Percentiles rank a stretch among this genome's conserved stretches.
Evolutionary conservation across 2,329 filamentous ascomycete species (phyloP).

Genomic region (Alternaria ventricosa): DNA sequence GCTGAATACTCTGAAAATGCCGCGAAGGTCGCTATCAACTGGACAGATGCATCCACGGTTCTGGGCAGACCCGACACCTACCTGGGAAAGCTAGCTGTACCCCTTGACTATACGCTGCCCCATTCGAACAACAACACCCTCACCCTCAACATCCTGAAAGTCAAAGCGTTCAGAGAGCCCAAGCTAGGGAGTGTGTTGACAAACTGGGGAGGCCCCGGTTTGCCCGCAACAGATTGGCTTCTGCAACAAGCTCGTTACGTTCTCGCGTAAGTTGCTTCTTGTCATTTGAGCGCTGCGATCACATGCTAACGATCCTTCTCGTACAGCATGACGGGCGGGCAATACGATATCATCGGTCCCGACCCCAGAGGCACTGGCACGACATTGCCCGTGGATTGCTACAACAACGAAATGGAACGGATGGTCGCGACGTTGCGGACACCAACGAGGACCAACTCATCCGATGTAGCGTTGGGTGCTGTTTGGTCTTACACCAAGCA

Average conservation of each 20-base stretch:
- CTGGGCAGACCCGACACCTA: neutral
- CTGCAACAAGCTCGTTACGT: neutral
- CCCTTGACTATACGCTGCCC: neutral
- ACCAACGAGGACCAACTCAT: neutral
- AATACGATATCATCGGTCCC: neutral
- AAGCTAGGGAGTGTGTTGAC: neutral
- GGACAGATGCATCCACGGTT: neutral
- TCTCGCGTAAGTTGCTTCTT: neutral
- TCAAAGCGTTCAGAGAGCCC: neutral
- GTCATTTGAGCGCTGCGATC: accelerated
- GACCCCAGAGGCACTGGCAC: neutral
- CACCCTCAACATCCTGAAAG: neutral
- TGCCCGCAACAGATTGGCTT: neutral
- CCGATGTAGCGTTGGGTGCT: neutral
- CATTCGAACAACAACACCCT: neutral
- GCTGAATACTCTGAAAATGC: neutral
- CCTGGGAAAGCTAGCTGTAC: neutral
- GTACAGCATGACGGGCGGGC: neutral
- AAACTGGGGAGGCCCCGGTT: accelerated
- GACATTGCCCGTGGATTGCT: neutral
- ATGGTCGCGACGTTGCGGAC: neutral
- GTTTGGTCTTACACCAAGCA: neutral
- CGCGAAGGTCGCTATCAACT: neutral
- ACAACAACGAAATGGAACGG: neutral
- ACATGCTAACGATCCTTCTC: neutral